Evolutionary conservation across 148 eudicot species (phyloP).

Genomic region (Dianthus caryophyllus): DNA sequence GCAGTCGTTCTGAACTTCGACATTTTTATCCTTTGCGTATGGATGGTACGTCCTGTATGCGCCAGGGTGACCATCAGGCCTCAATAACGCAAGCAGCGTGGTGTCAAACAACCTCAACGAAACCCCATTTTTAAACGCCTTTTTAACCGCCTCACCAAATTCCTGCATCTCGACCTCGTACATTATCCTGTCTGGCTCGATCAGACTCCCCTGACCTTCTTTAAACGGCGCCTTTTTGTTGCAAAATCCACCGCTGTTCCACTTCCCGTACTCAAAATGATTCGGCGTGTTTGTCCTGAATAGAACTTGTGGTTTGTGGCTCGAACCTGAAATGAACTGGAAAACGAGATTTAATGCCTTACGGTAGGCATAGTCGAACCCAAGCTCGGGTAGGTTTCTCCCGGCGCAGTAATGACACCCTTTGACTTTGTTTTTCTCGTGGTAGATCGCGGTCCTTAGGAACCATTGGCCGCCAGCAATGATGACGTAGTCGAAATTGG

Average conservation of each 20-base stretch:
- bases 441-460: slow-evolving; percentile 54
- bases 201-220: slow-evolving; percentile 36
- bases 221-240: slow-evolving; percentile 46
- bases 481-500: slow-evolving; percentile 45
- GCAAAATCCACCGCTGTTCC: slow-evolving; percentile 73
- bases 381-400: slow-evolving; percentile 51
- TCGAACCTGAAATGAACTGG: slow-evolving; percentile 33
- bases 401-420: slow-evolving; percentile 72
- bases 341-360: slow-evolving; percentile 37
- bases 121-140: slow-evolving; percentile 23
- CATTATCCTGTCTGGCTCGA: slow-evolving; percentile 37
- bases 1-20: slow-evolving; percentile 63
- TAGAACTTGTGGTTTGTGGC: slow-evolving; percentile 38
- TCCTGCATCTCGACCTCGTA: slow-evolving; percentile 57
- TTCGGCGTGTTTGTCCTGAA: slow-evolving; percentile 60
- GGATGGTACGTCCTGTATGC: slow-evolving; percentile 52
- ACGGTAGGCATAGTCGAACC: slow-evolving; percentile 46
- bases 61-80: slow-evolving; percentile 70
- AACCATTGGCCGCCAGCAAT: slow-evolving; percentile 78
- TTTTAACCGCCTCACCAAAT: slow-evolving; percentile 30
- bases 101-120: slow-evolving; percentile 47
- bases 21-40: slow-evolving; percentile 43
- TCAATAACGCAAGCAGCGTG: slow-evolving; percentile 42
- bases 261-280: slow-evolving; percentile 82
- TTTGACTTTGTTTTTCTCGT: slow-evolving; percentile 44